phyloP scores from a whole-genome alignment of 73 alveolate genomes.

The Stentor roeselii region DNA sequence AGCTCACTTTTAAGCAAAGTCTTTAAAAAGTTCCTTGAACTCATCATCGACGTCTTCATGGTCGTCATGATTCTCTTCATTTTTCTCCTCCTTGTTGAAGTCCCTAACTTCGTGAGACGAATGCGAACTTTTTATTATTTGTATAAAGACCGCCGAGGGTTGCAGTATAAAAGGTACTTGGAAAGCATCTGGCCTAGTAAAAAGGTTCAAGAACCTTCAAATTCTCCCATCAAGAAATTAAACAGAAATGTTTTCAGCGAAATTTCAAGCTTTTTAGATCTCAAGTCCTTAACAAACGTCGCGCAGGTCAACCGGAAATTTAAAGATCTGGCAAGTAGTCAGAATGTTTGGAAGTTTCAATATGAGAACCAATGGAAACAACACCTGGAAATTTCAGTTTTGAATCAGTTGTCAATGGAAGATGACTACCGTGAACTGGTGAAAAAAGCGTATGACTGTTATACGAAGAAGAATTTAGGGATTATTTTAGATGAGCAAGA shows the following conservation, averaged over 20 bases:
- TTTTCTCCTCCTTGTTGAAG: neutral
- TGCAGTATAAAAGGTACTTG: neutral
- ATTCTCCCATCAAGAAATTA: neutral
- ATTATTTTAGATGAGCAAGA: slow-evolving; percentile 28
- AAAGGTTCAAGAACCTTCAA: neutral
- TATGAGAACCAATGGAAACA: slow-evolving; percentile 27
- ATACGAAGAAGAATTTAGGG: neutral
- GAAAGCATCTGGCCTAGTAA: neutral
- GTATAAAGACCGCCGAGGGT: slow-evolving; percentile 16
- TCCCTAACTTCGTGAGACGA: slow-evolving; percentile 11
- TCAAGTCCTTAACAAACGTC: slow-evolving; percentile 5
- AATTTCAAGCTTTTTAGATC: neutral
- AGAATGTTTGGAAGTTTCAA: slow-evolving; percentile 17
- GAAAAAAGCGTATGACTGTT: neutral
- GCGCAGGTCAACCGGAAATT: slow-evolving; percentile 1
- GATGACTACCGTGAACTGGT: slow-evolving; percentile 12
- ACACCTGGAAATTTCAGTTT: neutral
- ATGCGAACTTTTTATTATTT: slow-evolving; percentile 19
- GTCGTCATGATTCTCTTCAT: neutral
- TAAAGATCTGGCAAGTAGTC: neutral
- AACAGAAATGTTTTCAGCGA: slow-evolving; percentile 2
- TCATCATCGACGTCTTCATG: slow-evolving; percentile 6
- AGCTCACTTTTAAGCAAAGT: slow-evolving; percentile 5
- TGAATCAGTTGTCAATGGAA: neutral
- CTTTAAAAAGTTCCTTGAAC: slow-evolving; percentile 11